Percentiles rank a stretch among this genome's conserved stretches.
Conservation (phyloP, 1,284 basidiomycete species). For the Caloboletus inedulis region DNA sequence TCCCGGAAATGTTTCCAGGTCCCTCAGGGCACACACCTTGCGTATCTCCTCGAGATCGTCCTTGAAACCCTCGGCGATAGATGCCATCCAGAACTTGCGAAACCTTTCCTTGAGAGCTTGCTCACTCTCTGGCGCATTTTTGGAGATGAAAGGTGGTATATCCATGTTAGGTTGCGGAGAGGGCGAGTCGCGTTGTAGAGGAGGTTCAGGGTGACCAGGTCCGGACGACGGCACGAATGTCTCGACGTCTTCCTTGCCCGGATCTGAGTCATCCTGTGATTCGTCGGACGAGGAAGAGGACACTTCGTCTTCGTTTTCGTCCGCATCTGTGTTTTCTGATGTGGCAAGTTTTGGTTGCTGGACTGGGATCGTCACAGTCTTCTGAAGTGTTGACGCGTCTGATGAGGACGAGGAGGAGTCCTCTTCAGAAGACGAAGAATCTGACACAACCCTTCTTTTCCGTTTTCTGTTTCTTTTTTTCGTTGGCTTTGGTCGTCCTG, state of each 20-base stretch:
- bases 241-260: constrained; percentile 18
- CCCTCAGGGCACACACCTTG: constrained; percentile 37
- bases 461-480: constrained; percentile 52
- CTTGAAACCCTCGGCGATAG: constrained; percentile 72
- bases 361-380: constrained; percentile 9
- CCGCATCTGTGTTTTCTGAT: neutral
- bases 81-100: constrained; percentile 77
- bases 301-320: constrained; percentile 7
- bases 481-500: constrained; percentile 31
- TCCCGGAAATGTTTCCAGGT: neutral
- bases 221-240: constrained; percentile 6
- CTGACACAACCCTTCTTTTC: constrained; percentile 47
- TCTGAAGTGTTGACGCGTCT: constrained; percentile 9
- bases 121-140: constrained; percentile 42
- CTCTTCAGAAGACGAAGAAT: constrained; percentile 44
- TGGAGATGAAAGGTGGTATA: constrained; percentile 52
- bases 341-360: constrained; percentile 1
- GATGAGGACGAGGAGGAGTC: constrained; percentile 29
- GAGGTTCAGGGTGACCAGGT: constrained; percentile 5
- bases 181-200: constrained; percentile 35
- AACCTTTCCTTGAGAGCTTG: constrained; percentile 59
- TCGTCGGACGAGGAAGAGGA: constrained; percentile 34
- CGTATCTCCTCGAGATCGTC: constrained; percentile 75
- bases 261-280: constrained; percentile 9
- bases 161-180: constrained; percentile 43